These are phyloP conservation scores for Quercus aquifolioides DNA, from an alignment of 306 rosid species.

Conservation along the genomic window DNA sequence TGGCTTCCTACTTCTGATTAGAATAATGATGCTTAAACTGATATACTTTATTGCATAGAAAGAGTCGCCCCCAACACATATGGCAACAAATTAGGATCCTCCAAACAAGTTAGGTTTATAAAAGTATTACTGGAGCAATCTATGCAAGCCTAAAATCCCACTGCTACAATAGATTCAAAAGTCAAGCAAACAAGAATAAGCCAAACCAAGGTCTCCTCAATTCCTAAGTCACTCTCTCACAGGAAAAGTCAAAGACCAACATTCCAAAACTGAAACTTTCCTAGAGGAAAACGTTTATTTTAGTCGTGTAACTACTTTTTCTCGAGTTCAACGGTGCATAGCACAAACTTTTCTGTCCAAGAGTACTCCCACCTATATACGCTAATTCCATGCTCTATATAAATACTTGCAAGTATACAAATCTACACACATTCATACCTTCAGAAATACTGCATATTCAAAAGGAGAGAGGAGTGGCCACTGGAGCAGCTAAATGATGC, in stretches of 20 bases:
- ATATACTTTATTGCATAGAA: neutral
- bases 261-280: neutral
- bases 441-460: neutral
- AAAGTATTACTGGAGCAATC: neutral
- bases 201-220: neutral
- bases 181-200: neutral
- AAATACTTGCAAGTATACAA: neutral
- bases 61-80: neutral
- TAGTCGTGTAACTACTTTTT: neutral
- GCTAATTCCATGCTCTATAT: neutral
- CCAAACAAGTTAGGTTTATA: neutral
- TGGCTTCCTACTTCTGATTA: no score
- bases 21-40: no score
- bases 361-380: neutral
- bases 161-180: neutral
- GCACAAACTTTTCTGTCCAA: neutral
- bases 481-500: constrained; percentile 17
- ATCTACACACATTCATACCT: no score
- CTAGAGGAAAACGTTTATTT: constrained; percentile 1
- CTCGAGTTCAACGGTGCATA: neutral
- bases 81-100: no score
- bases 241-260: neutral
- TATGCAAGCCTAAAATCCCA: neutral
- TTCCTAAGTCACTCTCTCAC: neutral
- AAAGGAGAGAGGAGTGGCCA: constrained; percentile 26